These are phyloP conservation scores for Agapanthus africanus DNA, from an alignment of 106 monocot species.

Conservation along the genomic window DNA sequence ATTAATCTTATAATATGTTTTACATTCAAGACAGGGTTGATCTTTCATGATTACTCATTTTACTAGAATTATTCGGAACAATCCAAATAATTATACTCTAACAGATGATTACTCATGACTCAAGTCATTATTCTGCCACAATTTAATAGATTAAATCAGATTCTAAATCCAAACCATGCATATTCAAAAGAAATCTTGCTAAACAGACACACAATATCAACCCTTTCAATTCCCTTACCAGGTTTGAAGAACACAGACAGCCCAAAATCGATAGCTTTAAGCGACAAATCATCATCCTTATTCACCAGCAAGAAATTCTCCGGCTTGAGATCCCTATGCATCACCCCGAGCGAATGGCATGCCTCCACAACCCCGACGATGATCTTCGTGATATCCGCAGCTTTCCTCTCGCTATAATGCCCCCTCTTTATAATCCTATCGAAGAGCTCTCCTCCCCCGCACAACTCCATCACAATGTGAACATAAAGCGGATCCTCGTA, in stretches of 20 bases:
- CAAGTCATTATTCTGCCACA: neutral
- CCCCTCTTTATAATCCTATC: conserved; percentile 36
- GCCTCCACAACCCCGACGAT: conserved; percentile 40
- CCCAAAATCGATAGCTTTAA: conserved; percentile 41
- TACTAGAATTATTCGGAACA: neutral
- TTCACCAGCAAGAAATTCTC: conserved; percentile 42
- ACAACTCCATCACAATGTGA: conserved; percentile 41
- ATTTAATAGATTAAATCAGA: neutral
- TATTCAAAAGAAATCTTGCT: neutral
- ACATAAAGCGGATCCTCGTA: conserved; percentile 34
- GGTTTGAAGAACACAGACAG: conserved; percentile 45
- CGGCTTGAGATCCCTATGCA: conserved; percentile 40
- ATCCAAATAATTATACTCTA: neutral
- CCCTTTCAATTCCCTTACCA: conserved; percentile 6
- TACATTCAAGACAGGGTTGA: neutral
- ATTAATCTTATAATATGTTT: neutral
- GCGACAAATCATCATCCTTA: conserved; percentile 30
- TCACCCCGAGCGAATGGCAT: conserved; percentile 39
- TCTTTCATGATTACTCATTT: neutral
- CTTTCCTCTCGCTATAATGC: conserved; percentile 39
- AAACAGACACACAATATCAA: neutral
- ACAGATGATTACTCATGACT: neutral
- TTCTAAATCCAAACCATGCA: neutral
- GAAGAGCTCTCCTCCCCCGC: conserved; percentile 33
- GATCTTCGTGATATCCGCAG: conserved; percentile 30